These are phyloP conservation scores for Zygnema circumcarinatum DNA, from an alignment of 139 green algal genomes.

Conservation along the genomic window DNA sequence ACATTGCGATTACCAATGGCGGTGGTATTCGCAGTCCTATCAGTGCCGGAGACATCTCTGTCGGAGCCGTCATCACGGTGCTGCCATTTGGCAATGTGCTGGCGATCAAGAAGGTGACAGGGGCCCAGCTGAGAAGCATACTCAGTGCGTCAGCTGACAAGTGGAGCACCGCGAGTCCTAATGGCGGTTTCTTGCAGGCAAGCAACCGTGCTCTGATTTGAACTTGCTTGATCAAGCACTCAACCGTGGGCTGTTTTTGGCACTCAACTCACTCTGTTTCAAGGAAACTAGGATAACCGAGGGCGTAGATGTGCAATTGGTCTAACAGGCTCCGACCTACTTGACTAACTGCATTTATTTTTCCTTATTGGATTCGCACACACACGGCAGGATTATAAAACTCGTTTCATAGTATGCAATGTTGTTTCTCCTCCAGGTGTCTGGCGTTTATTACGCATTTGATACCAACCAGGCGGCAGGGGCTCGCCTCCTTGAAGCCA, in stretches of 20 bases:
- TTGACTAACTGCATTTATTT: too few relatives aligned
- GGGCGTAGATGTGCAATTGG: too few relatives aligned
- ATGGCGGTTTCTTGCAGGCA: not conserved
- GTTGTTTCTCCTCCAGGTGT: too few relatives aligned
- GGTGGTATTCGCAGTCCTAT: constrained; percentile 55
- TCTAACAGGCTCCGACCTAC: too few relatives aligned
- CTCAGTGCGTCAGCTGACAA: not conserved
- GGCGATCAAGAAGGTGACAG: not conserved
- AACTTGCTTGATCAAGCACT: too few relatives aligned
- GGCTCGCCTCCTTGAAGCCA: not conserved
- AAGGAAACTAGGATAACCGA: not conserved
- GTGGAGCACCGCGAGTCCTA: not conserved
- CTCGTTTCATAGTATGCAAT: too few relatives aligned
- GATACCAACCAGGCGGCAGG: not conserved
- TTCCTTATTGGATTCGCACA: too few relatives aligned
- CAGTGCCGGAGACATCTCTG: constrained; percentile 31
- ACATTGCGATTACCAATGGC: constrained; percentile 47
- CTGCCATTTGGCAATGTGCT: constrained; percentile 62
- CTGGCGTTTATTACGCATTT: constrained; percentile 32
- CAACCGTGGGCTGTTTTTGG: too few relatives aligned
- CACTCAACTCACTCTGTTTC: too few relatives aligned
- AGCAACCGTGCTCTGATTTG: not conserved
- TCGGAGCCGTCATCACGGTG: constrained; percentile 23
- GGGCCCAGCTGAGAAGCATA: not conserved
- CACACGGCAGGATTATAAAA: too few relatives aligned